Percentiles rank a stretch among this genome's conserved stretches.
Evolutionary conservation across 164 flowering plant species (phyloP).

Genomic region (Aristolochia contorta): DNA sequence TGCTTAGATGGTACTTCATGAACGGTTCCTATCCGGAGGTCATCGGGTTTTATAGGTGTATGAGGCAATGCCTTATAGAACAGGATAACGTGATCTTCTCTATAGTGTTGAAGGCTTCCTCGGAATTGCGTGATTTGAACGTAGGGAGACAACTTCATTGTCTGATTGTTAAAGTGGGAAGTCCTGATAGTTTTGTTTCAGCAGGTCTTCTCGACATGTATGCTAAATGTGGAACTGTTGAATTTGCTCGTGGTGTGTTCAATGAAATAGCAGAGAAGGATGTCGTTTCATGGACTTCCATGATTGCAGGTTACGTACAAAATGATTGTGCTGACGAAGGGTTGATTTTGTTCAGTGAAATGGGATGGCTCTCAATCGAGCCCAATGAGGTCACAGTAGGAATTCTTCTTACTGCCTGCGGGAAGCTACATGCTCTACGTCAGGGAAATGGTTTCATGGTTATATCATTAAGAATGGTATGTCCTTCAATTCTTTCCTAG

Average conservation of each 20-base stretch:
- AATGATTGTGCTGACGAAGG: too few relatives aligned
- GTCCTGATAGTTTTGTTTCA: conserved; percentile 51
- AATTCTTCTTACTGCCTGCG: too few relatives aligned
- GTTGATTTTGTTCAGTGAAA: too few relatives aligned
- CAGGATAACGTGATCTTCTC: conserved; percentile 49
- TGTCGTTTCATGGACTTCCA: conserved; percentile 71
- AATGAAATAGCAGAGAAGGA: conserved; percentile 35
- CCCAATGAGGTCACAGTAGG: too few relatives aligned
- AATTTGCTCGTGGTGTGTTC: conserved; percentile 30
- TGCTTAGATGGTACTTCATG: conserved; percentile 61
- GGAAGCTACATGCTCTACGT: too few relatives aligned
- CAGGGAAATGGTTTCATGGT: conserved; percentile 82
- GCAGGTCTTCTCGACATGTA: conserved; percentile 62
- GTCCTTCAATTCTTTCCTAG: conserved; percentile 27
- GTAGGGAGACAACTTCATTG: conserved; percentile 56
- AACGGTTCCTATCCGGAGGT: conserved; percentile 32
- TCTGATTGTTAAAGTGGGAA: conserved; percentile 39
- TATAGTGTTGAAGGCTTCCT: conserved; percentile 56
- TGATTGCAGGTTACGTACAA: conserved; percentile 48
- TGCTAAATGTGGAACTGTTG: conserved; percentile 48
- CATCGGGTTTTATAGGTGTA: conserved; percentile 31
- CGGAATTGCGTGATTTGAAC: conserved; percentile 32
- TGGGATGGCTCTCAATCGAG: too few relatives aligned
- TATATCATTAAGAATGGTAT: conserved; percentile 45
- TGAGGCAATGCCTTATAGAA: conserved; percentile 28